Percentiles rank a stretch among this genome's conserved stretches.
Conservation (phyloP, 2,329 filamentous ascomycete species). For the Dendrostoma leiphaemia region DNA sequence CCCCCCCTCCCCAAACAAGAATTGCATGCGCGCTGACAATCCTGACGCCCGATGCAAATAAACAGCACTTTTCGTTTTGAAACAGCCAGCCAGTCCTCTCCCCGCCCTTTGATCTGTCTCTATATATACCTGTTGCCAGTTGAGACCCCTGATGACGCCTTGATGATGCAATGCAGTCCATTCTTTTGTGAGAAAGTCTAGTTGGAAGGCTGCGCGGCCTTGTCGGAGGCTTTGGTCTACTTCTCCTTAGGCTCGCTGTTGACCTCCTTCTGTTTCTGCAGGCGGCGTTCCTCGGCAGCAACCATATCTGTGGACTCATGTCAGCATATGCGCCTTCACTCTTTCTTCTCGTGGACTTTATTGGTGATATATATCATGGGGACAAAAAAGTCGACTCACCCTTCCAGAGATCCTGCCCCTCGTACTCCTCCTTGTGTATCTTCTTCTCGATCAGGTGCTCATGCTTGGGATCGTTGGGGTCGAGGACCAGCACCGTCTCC, state of each 20-base stretch:
- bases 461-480: slow-evolving; percentile 79
- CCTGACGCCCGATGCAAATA: not conserved
- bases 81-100: not conserved
- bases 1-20: too few relatives aligned
- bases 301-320: slow-evolving; percentile 66
- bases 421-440: slow-evolving; percentile 82
- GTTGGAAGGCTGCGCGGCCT: slow-evolving; percentile 18
- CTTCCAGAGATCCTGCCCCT: slow-evolving; percentile 91
- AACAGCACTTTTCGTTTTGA: too few relatives aligned
- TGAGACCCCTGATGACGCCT: not conserved
- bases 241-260: slow-evolving; percentile 26
- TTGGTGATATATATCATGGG: too few relatives aligned
- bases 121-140: not conserved
- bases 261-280: slow-evolving; percentile 42
- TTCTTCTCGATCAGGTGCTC: slow-evolving; percentile 82
- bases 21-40: not conserved
- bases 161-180: not conserved
- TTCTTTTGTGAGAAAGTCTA: not conserved
- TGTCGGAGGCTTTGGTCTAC: slow-evolving; percentile 17
- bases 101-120: not conserved
- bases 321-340: slow-evolving; percentile 18
- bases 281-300: slow-evolving; percentile 68
- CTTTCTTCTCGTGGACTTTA: not conserved
- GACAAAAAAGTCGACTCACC: slow-evolving; percentile 49
- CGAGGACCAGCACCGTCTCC: slow-evolving; percentile 80